Percentiles rank a stretch among this genome's conserved stretches.
These are phyloP conservation scores for Rehmannia glutinosa DNA, from an alignment of 257 asterid species.

Conservation along the genomic window DNA sequence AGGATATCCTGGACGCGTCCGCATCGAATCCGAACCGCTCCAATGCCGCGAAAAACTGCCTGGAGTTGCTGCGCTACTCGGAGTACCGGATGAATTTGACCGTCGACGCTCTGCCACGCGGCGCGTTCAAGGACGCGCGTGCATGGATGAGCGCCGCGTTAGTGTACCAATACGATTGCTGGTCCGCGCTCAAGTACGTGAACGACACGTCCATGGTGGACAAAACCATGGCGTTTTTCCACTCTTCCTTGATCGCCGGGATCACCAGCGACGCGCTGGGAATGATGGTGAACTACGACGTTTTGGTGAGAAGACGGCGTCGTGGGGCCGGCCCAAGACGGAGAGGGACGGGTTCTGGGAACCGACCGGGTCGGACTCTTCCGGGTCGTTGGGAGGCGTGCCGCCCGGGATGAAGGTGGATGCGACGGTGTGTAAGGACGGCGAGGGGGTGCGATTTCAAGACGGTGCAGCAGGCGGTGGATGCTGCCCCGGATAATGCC, in stretches of 20 bases:
- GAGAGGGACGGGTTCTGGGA: constrained; percentile 67
- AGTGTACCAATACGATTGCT: constrained; percentile 53
- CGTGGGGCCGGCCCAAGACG: constrained; percentile 45
- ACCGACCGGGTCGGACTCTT: neutral
- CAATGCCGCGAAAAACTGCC: constrained; percentile 36
- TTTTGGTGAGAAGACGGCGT: constrained; percentile 28
- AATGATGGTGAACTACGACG: constrained; percentile 46
- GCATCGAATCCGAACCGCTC: constrained; percentile 39
- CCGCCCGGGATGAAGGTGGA: constrained; percentile 36
- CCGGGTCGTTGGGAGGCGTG: constrained; percentile 17
- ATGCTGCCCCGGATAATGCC: constrained; percentile 36
- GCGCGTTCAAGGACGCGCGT: constrained; percentile 49
- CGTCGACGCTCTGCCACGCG: constrained; percentile 27
- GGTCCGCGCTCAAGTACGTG: constrained; percentile 53
- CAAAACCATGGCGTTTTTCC: constrained; percentile 35
- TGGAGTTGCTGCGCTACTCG: constrained; percentile 39
- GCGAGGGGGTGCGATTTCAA: constrained; percentile 26
- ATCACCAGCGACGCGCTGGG: constrained; percentile 40
- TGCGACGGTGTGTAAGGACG: constrained; percentile 47
- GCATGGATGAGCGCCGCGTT: constrained; percentile 68
- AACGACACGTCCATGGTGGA: constrained; percentile 42
- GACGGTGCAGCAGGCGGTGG: constrained; percentile 54
- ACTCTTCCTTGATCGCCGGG: constrained; percentile 21
- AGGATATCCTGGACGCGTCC: constrained; percentile 29
- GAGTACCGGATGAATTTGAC: constrained; percentile 26